These are phyloP conservation scores for Candida mattraensis DNA, from an alignment of 805 yeast genomes.

Conservation along the genomic window DNA sequence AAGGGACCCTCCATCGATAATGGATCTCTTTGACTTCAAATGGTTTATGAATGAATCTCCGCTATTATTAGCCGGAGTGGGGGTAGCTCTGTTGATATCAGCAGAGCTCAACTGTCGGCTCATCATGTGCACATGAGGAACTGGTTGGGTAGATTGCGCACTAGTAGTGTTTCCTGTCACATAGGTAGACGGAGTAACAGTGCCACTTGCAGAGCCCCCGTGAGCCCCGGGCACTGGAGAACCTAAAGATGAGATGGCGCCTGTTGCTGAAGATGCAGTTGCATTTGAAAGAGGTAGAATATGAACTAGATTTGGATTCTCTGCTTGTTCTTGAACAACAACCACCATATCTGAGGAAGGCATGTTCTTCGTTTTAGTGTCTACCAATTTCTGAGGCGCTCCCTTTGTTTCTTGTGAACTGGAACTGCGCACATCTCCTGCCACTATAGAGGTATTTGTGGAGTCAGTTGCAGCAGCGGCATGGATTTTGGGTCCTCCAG, in stretches of 20 bases:
- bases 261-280: constrained; percentile 1
- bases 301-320: constrained; percentile 23
- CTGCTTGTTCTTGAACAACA: constrained; percentile 31
- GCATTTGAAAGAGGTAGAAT: constrained; percentile 19
- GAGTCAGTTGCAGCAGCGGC: too few species aligned
- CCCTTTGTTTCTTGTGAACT: constrained; percentile 5
- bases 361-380: constrained; percentile 13
- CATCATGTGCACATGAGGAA: background rate
- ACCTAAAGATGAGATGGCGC: background rate
- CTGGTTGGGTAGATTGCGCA: background rate
- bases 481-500: too few species aligned
- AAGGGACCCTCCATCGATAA: constrained; percentile 16
- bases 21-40: constrained; percentile 24
- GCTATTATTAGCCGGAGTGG: background rate
- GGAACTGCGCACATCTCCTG: constrained; percentile 11
- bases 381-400: constrained; percentile 4
- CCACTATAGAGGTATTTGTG: background rate
- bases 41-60: constrained; percentile 22
- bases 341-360: constrained; percentile 26
- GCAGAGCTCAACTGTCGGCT: constrained; percentile 10
- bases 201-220: background rate
- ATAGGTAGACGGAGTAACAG: background rate
- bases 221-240: constrained; percentile 1
- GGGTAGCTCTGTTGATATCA: constrained; percentile 2
- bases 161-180: too few species aligned